phyloP scores from a whole-genome alignment of 2,329 filamentous ascomycete genomes.

The Macrophomina phaseolina region DNA sequence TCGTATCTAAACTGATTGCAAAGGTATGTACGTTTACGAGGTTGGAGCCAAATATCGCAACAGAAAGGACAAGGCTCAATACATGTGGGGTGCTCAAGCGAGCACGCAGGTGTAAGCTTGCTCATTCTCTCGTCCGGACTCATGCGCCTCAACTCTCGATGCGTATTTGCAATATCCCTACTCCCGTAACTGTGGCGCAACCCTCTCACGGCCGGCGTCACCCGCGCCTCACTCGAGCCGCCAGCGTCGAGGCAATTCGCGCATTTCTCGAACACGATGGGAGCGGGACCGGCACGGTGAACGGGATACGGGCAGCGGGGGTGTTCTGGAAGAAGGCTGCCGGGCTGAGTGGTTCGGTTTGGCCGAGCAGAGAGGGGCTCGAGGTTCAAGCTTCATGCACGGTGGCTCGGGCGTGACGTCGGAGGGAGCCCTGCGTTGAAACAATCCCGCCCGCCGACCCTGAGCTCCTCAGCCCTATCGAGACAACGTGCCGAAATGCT shows the following conservation, averaged over 20 bases:
- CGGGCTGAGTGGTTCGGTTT: slow-evolving; percentile 1
- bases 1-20: slow-evolving; percentile 8
- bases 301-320: slow-evolving; percentile 4
- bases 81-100: too few species aligned
- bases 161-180: too few species aligned
- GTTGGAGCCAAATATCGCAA: too few species aligned
- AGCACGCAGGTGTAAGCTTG: too few species aligned
- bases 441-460: slow-evolving; percentile 2
- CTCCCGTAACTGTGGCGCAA: background rate
- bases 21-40: background rate
- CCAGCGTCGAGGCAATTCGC: slow-evolving; percentile 2
- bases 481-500: slow-evolving; percentile 5
- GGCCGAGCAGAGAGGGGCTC: slow-evolving; percentile 2
- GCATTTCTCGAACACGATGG: slow-evolving; percentile 11
- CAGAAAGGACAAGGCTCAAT: too few species aligned
- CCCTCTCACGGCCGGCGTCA: background rate
- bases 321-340: slow-evolving; percentile 16
- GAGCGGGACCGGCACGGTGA: background rate
- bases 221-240: background rate
- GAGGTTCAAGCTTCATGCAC: slow-evolving; percentile 16
- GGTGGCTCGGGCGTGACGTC: slow-evolving; percentile 6
- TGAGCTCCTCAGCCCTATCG: slow-evolving; percentile 19
- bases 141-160: too few species aligned
- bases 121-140: too few species aligned
- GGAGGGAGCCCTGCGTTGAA: slow-evolving; percentile 3